These are phyloP conservation scores for Thalassiosira profunda DNA, from an alignment of 108 stramenopile species.

Conservation along the genomic window DNA sequence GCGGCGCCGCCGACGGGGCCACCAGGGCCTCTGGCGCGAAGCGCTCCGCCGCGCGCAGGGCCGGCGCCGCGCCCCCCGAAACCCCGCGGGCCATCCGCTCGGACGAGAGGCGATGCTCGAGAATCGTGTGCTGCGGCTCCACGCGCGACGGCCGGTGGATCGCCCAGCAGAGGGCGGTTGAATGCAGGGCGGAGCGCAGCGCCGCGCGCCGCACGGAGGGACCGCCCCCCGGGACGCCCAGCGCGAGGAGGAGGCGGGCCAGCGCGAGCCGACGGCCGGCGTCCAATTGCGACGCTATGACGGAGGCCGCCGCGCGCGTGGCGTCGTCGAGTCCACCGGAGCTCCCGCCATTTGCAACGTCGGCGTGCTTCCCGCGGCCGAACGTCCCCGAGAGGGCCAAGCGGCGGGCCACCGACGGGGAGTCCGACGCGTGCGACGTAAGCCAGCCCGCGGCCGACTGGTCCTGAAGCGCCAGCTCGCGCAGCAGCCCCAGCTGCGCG, in stretches of 20 bases:
- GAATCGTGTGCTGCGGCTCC: slow-evolving; percentile 17
- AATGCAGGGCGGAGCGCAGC: slow-evolving; percentile 29
- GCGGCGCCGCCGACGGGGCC: no score
- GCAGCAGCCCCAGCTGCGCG: slow-evolving; percentile 19
- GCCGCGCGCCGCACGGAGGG: slow-evolving; percentile 14
- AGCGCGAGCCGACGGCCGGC: slow-evolving; percentile 28
- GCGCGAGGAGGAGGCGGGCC: slow-evolving; percentile 33
- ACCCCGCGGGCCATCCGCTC: background rate
- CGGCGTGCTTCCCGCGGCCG: background rate
- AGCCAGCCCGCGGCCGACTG: slow-evolving; percentile 33
- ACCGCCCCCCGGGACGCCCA: slow-evolving; percentile 6
- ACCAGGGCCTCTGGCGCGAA: no score
- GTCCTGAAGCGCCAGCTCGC: slow-evolving; percentile 13
- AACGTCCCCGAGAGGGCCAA: slow-evolving; percentile 17
- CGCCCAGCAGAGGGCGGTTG: slow-evolving; percentile 43
- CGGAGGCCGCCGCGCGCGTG: slow-evolving; percentile 8
- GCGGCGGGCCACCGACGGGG: background rate
- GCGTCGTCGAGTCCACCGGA: no score
- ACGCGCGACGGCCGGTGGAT: slow-evolving; percentile 24
- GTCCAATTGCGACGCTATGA: slow-evolving; percentile 19
- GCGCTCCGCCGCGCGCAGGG: slow-evolving; percentile 14
- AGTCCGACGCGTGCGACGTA: slow-evolving; percentile 18
- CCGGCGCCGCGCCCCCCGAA: slow-evolving; percentile 5
- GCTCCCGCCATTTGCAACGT: background rate
- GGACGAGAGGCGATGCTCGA: slow-evolving; percentile 27